A percentile compares a stretch with the other conserved stretches of the same genome.
These are phyloP conservation scores for Licmophora abbreviata DNA, from an alignment of 108 stramenopile genomes.

Conservation along the genomic window DNA sequence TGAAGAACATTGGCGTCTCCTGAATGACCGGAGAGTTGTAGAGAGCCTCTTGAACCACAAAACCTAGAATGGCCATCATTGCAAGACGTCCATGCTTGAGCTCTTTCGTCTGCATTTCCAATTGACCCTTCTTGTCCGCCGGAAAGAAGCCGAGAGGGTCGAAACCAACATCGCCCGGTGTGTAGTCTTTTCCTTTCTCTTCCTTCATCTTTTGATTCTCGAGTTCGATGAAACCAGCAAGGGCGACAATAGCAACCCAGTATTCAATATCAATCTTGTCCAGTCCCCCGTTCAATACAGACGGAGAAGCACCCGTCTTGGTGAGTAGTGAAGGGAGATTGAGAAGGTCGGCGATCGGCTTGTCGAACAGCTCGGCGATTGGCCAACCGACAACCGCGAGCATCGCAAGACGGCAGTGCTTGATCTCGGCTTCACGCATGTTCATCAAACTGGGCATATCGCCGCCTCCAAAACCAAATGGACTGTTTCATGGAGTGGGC, in stretches of 20 bases:
- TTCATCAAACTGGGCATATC: constrained; percentile 56
- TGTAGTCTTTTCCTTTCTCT: constrained; percentile 48
- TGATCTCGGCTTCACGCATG: constrained; percentile 84
- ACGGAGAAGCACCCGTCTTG: constrained; percentile 61
- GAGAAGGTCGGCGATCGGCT: constrained; percentile 42
- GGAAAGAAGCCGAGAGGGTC: constrained; percentile 67
- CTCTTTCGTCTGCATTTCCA: constrained; percentile 69
- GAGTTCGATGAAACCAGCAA: constrained; percentile 67
- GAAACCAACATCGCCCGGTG: constrained; percentile 74
- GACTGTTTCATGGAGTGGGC: constrained; percentile 16
- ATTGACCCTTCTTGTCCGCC: constrained; percentile 47
- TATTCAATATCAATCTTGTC: constrained; percentile 75
- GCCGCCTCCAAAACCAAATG: constrained; percentile 61
- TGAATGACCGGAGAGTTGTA: constrained; percentile 65
- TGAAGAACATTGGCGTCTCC: constrained; percentile 79
- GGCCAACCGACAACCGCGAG: constrained; percentile 85
- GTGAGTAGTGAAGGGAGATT: constrained; percentile 56
- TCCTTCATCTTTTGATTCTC: constrained; percentile 56
- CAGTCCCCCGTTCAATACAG: constrained; percentile 83
- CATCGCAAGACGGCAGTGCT: constrained; percentile 84
- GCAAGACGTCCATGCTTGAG: constrained; percentile 86
- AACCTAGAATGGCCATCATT: constrained; percentile 88
- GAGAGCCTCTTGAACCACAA: constrained; percentile 81
- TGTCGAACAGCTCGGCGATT: constrained; percentile 72
- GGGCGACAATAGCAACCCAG: constrained; percentile 38